These are phyloP conservation scores for Dioszegia crocea DNA, from an alignment of 768 basidiomycete genomes.

Conservation along the genomic window DNA sequence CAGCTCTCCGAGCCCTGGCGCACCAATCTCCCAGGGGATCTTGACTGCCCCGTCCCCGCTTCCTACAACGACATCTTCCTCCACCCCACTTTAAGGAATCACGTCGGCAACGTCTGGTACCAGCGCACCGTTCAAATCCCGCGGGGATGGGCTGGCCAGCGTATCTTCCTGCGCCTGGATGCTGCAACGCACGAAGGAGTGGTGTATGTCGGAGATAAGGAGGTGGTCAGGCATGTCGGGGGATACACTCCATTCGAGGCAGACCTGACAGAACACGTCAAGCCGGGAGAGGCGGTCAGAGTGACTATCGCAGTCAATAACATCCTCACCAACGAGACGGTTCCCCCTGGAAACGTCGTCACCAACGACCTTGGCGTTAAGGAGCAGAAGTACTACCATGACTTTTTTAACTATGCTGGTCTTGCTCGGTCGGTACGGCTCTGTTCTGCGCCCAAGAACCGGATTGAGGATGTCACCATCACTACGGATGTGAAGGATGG, in stretches of 20 bases:
- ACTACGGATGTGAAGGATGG: slow-evolving; percentile 19
- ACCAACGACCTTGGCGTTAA: slow-evolving; percentile 10
- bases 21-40: slow-evolving; percentile 18
- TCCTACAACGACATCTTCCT: slow-evolving; percentile 40
- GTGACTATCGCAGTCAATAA: slow-evolving; percentile 31
- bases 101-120: slow-evolving; percentile 38
- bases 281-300: slow-evolving; percentile 18
- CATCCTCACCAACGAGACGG: slow-evolving; percentile 26
- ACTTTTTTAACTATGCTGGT: slow-evolving; percentile 39
- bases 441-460: slow-evolving; percentile 12
- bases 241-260: slow-evolving; percentile 33
- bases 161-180: slow-evolving; percentile 26
- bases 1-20: slow-evolving; percentile 18
- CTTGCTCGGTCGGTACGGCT: slow-evolving; percentile 29
- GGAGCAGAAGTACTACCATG: slow-evolving; percentile 30
- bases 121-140: slow-evolving; percentile 22
- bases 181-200: slow-evolving; percentile 32
- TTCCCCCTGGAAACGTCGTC: slow-evolving; percentile 22
- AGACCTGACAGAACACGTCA: slow-evolving; percentile 21
- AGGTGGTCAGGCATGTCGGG: slow-evolving; percentile 23
- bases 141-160: slow-evolving; percentile 18
- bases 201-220: slow-evolving; percentile 26
- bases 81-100: slow-evolving; percentile 21
- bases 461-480: slow-evolving; percentile 27
- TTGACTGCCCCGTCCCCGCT: slow-evolving; percentile 34